phyloP scores from a whole-genome alignment of 2,329 filamentous ascomycete genomes.

The Paraphoma chrysanthemicola region DNA sequence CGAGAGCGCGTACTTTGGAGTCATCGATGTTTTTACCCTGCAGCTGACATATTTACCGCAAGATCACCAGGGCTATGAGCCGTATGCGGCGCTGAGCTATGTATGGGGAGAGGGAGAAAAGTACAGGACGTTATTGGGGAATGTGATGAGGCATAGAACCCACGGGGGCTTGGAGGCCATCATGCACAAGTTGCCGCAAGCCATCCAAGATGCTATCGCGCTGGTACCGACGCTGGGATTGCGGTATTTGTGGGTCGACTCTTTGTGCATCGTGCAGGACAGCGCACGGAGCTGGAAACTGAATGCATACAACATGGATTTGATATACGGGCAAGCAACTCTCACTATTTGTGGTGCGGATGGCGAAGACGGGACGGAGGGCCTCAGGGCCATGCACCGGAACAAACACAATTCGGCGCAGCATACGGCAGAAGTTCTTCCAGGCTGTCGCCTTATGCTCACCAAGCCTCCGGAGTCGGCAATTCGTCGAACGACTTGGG shows the following conservation, averaged over 20 bases:
- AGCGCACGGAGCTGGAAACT: slow-evolving; percentile 25
- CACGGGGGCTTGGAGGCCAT: background rate
- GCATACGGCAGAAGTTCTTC: background rate
- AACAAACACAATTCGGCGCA: background rate
- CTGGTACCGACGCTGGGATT: slow-evolving; percentile 7
- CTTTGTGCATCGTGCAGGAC: slow-evolving; percentile 18
- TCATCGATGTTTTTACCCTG: background rate
- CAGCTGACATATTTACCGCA: background rate
- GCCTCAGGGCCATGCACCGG: slow-evolving; percentile 7
- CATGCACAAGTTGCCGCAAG: slow-evolving; percentile 2
- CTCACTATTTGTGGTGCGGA: slow-evolving; percentile 47
- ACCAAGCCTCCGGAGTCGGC: background rate
- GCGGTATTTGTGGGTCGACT: slow-evolving; percentile 20
- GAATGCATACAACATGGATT: slow-evolving; percentile 40
- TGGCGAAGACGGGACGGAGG: slow-evolving; percentile 16
- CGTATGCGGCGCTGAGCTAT: background rate
- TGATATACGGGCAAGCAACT: slow-evolving; percentile 42
- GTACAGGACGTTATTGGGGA: background rate
- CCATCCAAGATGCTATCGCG: slow-evolving; percentile 9
- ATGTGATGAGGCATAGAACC: background rate
- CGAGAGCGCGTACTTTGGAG: background rate
- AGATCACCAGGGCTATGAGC: background rate
- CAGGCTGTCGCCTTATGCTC: background rate
- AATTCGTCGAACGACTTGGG: slow-evolving; percentile 4
- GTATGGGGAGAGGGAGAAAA: background rate